These are phyloP conservation scores for Naganishia sp. DNA, from an alignment of 1,284 basidiomycete genomes.

Conservation along the genomic window DNA sequence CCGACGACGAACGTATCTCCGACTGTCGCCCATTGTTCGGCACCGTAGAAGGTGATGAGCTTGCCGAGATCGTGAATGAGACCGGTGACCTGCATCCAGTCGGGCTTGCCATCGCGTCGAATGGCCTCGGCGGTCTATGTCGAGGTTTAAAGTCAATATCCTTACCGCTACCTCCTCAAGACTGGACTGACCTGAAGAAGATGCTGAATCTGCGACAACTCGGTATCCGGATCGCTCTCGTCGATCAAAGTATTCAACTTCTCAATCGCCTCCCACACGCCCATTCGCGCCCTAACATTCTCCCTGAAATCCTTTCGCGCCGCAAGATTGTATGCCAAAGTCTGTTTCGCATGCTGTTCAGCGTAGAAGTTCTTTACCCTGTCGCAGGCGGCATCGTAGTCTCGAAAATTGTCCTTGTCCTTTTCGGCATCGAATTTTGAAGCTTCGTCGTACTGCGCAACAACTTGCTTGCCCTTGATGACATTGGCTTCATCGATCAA, in stretches of 20 bases:
- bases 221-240: constrained; percentile 46
- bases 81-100: constrained; percentile 73
- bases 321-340: constrained; percentile 76
- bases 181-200: constrained; percentile 56
- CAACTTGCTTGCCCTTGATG: constrained; percentile 39
- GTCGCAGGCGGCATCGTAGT: constrained; percentile 67
- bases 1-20: constrained; percentile 87
- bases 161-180: no score
- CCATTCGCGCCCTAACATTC: constrained; percentile 48
- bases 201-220: constrained; percentile 82
- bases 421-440: constrained; percentile 71
- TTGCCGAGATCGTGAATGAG: constrained; percentile 87
- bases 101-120: constrained; percentile 78
- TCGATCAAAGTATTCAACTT: constrained; percentile 77
- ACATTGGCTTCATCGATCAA: constrained; percentile 66
- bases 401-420: constrained; percentile 64
- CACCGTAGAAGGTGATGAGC: constrained; percentile 73
- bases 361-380: constrained; percentile 66
- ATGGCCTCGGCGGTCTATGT: constrained; percentile 86
- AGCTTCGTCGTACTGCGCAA: constrained; percentile 59
- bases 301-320: constrained; percentile 56
- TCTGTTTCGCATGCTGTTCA: constrained; percentile 89
- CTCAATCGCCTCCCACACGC: constrained; percentile 87
- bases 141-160: neutral
- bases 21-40: constrained; percentile 83